Percentiles rank a stretch among this genome's conserved stretches.
Conservation (phyloP, 2,329 filamentous ascomycete genomes). For the Aspergillus amoenus region DNA sequence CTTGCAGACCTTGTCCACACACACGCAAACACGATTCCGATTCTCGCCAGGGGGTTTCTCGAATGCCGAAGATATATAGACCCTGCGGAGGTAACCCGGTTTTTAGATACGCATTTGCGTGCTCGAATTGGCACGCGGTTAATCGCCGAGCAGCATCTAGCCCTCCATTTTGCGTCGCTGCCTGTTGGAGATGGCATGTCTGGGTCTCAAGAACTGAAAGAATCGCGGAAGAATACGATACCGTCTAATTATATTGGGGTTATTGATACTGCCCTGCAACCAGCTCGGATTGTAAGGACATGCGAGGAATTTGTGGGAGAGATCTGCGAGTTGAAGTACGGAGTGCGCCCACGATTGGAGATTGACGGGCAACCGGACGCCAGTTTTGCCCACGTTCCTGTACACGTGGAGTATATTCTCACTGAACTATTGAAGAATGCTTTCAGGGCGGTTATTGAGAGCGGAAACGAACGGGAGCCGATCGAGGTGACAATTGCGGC, state of each 20-base stretch:
- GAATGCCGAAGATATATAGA: slow-evolving; percentile 91
- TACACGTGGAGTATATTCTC: slow-evolving; percentile 95
- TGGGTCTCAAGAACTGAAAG: slow-evolving; percentile 11
- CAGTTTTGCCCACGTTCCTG: slow-evolving; percentile 90
- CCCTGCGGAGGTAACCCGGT: slow-evolving; percentile 77
- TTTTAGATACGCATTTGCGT: slow-evolving; percentile 89
- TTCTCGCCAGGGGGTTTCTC: slow-evolving; percentile 86
- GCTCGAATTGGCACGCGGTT: slow-evolving; percentile 91
- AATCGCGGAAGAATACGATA: slow-evolving; percentile 22
- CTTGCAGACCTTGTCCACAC: slow-evolving; percentile 95
- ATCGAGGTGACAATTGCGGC: slow-evolving; percentile 90
- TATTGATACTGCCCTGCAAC: slow-evolving; percentile 85
- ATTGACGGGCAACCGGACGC: slow-evolving; percentile 84
- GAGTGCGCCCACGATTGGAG: slow-evolving; percentile 74
- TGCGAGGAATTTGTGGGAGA: slow-evolving; percentile 92
- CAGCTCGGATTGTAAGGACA: slow-evolving; percentile 74
- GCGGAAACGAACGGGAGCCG: slow-evolving; percentile 73
- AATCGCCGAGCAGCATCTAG: slow-evolving; percentile 95
- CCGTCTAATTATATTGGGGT: slow-evolving; percentile 78
- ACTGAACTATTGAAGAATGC: slow-evolving; percentile 97
- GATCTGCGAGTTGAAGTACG: slow-evolving; percentile 95
- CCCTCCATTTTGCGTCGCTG: slow-evolving; percentile 73
- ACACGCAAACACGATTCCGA: slow-evolving; percentile 90
- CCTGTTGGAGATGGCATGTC: slow-evolving; percentile 62
- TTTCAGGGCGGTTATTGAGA: slow-evolving; percentile 89